Percentiles rank a stretch among this genome's conserved stretches.
Conservation (phyloP, 192 early-diverging fungal genomes). For the Umbelopsis vinacea region DNA sequence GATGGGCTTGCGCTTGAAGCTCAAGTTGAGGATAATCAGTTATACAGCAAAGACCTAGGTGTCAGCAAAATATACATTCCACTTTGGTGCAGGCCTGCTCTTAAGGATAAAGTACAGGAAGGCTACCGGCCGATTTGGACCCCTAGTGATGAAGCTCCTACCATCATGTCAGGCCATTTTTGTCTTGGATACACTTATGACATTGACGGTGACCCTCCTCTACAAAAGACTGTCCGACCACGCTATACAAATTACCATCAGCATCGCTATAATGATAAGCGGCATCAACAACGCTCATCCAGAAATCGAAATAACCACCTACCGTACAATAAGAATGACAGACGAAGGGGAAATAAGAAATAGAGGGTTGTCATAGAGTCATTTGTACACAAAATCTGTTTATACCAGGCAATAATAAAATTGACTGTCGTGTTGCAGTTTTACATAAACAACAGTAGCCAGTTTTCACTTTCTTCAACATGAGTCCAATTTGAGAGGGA, state of each 20-base stretch:
- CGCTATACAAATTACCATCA: not conserved
- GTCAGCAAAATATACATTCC: not conserved
- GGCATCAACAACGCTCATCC: not conserved
- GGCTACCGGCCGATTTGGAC: not conserved
- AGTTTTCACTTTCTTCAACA: not conserved
- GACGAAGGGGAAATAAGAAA: not conserved
- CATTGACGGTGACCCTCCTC: conserved; percentile 7
- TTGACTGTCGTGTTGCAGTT: too few species aligned
- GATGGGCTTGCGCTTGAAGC: not conserved
- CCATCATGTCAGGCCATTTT: not conserved
- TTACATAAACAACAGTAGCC: too few species aligned
- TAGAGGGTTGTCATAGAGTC: not conserved
- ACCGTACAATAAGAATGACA: not conserved
- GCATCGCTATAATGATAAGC: not conserved
- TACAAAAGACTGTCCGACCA: not conserved
- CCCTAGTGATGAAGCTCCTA: not conserved
- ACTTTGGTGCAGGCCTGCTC: not conserved
- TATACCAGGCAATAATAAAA: too few species aligned
- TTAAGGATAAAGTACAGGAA: not conserved
- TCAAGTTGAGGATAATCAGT: not conserved
- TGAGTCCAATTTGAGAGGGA: not conserved
- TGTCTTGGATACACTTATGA: conserved; percentile 8
- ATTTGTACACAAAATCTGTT: too few species aligned
- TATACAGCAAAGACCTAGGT: not conserved
- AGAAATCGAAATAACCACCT: not conserved